Conservation (phyloP, 106 monocot species). For the Cymbidium sinense region DNA sequence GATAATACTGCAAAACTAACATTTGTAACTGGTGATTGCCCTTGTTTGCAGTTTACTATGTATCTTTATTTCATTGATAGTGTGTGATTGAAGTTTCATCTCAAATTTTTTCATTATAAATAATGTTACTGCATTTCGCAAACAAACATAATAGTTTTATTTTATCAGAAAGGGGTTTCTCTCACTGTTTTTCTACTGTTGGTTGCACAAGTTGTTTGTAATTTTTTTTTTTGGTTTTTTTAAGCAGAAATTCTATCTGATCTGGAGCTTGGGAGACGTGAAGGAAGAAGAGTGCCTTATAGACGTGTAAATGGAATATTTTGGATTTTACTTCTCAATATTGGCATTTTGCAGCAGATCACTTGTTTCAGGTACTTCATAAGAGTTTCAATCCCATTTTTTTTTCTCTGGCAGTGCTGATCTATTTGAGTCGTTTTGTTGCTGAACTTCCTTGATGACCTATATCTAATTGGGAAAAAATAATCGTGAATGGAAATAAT, state of each 20-base stretch:
- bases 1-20: not conserved
- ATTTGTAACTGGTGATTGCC: not conserved
- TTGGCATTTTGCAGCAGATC: constrained; percentile 78
- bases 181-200: not conserved
- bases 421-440: not conserved
- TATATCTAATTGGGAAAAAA: not conserved
- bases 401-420: not conserved
- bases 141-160: not conserved
- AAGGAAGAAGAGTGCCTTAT: constrained; percentile 31
- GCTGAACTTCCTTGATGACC: not conserved
- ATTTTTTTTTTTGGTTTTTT: not conserved
- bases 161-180: not conserved
- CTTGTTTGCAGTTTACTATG: not conserved
- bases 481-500: not conserved
- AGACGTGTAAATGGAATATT: constrained; percentile 77
- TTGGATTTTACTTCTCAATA: constrained; percentile 89
- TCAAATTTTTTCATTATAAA: not conserved
- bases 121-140: not conserved
- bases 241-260: constrained; percentile 41
- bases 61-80: not conserved
- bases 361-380: constrained; percentile 64
- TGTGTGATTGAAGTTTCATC: not conserved
- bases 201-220: not conserved
- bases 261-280: constrained; percentile 62
- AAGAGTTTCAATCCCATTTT: not conserved